phyloP scores from a whole-genome alignment of 2,329 filamentous ascomycete species.

The Xylaria sp. region DNA sequence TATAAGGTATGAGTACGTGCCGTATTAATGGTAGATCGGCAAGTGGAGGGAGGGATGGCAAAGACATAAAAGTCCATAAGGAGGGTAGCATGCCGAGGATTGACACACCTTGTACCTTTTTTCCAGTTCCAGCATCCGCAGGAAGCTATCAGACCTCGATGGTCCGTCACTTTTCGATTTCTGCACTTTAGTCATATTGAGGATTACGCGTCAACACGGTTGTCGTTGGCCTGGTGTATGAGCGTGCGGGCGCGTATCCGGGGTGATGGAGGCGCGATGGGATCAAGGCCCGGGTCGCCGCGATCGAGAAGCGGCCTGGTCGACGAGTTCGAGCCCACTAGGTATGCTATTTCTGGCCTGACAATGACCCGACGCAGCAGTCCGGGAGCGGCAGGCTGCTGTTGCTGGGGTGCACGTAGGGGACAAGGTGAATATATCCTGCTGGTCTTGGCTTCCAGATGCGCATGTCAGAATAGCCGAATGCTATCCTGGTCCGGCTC shows the following conservation, averaged over 20 bases:
- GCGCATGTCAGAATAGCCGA: conserved; percentile 33
- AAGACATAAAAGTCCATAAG: conserved; percentile 19
- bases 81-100: conserved; percentile 35
- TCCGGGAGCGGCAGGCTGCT: conserved; percentile 19
- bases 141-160: conserved; percentile 52
- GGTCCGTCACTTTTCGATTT: conserved; percentile 30
- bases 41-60: conserved; percentile 28
- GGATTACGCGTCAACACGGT: conserved; percentile 35
- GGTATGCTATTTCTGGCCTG: conserved; percentile 20
- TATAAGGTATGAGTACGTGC: conserved; percentile 36
- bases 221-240: conserved; percentile 10
- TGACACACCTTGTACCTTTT: conserved; percentile 58
- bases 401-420: conserved; percentile 13
- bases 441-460: conserved; percentile 29
- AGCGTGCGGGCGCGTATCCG: conserved; percentile 13
- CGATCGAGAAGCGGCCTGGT: conserved; percentile 26
- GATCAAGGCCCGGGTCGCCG: conserved; percentile 36
- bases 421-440: conserved; percentile 27
- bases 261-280: conserved; percentile 21
- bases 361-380: conserved; percentile 21
- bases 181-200: conserved; percentile 38
- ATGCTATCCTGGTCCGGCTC: conserved; percentile 20
- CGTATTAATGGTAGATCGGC: conserved; percentile 33
- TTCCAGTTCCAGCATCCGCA: conserved; percentile 63
- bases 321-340: conserved; percentile 28